phyloP scores from a whole-genome alignment of 495 filamentous ascomycete genomes.

The Amniculicola lignicola region DNA sequence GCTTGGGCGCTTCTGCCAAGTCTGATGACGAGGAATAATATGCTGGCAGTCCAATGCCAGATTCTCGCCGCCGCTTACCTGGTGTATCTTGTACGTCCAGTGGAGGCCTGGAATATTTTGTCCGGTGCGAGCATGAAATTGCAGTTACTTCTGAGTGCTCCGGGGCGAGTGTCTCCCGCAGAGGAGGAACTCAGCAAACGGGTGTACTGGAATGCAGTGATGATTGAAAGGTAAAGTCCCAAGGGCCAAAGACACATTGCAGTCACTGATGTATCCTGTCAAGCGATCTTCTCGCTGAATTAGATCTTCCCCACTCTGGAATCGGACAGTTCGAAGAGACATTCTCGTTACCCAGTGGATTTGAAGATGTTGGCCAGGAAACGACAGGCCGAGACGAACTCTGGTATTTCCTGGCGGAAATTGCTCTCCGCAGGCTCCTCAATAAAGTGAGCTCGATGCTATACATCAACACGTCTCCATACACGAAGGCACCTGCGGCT shows the following conservation, averaged over 20 bases:
- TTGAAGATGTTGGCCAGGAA: conserved; percentile 58
- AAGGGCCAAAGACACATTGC: neutral
- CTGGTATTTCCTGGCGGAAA: conserved; percentile 83
- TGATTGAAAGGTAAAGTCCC: conserved; percentile 60
- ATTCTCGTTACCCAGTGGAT: conserved; percentile 73
- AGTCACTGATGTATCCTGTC: conserved; percentile 12
- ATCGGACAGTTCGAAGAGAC: conserved; percentile 76
- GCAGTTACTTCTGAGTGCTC: conserved; percentile 69
- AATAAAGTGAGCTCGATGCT: conserved; percentile 79
- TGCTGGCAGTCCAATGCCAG: conserved; percentile 73
- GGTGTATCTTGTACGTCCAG: conserved; percentile 74
- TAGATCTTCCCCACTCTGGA: conserved; percentile 78
- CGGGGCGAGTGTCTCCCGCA: conserved; percentile 63
- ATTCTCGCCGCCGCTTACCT: conserved; percentile 75
- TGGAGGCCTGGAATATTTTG: conserved; percentile 79
- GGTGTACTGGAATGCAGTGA: conserved; percentile 78
- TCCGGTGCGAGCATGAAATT: conserved; percentile 77
- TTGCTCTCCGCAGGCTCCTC: conserved; percentile 69
- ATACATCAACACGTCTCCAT: conserved; percentile 69
- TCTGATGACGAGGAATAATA: conserved; percentile 74
- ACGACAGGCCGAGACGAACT: conserved; percentile 66
- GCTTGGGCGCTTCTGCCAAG: conserved; percentile 74
- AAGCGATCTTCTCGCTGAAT: conserved; percentile 70
- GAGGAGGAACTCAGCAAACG: conserved; percentile 69
- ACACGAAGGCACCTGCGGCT: conserved; percentile 34